phyloP scores from a whole-genome alignment of 139 green algal genomes.

The Closterium sp. region DNA sequence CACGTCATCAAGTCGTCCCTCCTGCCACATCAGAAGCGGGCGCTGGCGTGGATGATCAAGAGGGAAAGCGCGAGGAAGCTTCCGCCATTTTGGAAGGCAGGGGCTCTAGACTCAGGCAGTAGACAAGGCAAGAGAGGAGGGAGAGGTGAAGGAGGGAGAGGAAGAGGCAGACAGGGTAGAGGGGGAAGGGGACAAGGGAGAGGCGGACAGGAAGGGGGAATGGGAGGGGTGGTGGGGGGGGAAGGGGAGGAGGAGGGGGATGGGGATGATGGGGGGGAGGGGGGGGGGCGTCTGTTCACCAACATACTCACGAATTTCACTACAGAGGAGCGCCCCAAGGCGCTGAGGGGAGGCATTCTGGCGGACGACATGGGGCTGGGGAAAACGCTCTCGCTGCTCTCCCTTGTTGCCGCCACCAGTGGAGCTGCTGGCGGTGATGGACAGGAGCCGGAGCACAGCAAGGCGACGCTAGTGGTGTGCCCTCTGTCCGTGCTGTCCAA shows the following conservation, averaged over 20 bases:
- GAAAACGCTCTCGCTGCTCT: constrained; percentile 42
- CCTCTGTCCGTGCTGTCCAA: constrained; percentile 66
- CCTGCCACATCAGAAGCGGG: constrained; percentile 65
- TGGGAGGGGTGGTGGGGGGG: background rate
- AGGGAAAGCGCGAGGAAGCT: constrained; percentile 64
- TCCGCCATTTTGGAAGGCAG: constrained; percentile 64
- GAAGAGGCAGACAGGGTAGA: background rate
- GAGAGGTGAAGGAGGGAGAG: background rate
- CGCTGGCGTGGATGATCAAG: constrained; percentile 71
- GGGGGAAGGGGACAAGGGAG: background rate
- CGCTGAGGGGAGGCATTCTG: constrained; percentile 48
- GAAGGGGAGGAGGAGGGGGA: background rate
- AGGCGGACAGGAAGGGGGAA: background rate
- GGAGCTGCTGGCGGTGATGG: background rate
- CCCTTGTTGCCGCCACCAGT: constrained; percentile 65
- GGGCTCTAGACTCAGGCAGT: background rate
- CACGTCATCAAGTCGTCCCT: constrained; percentile 50
- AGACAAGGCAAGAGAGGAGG: background rate
- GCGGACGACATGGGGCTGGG: constrained; percentile 41
- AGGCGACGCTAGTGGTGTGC: constrained; percentile 68
- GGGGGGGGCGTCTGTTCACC: constrained; percentile 14
- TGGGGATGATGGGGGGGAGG: background rate
- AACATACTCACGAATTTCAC: constrained; percentile 60
- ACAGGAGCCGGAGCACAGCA: background rate
- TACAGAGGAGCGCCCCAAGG: background rate